Evolutionary conservation across 2,329 filamentous ascomycete species (phyloP), one percentile per base, ranked within the genome.

Genomic region (Phoma herbarum): DNA sequence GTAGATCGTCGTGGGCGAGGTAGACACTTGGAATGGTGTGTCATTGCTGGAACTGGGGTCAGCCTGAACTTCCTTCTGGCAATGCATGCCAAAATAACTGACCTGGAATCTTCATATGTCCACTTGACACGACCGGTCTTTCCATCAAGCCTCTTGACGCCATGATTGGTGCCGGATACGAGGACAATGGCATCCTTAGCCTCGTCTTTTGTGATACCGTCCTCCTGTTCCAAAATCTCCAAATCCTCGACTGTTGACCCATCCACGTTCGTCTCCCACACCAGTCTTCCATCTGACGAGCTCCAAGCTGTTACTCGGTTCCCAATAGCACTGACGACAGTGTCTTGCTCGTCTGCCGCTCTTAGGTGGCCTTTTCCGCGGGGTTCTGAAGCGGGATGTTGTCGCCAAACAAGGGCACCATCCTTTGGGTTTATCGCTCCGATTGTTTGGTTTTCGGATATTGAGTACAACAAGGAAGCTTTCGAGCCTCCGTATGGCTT

Each of bases 381-480:
- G 29, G 62, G 52, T 31, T 69, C 67, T 29, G 81, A 80, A n/a
- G 84, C 79, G 44, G 96, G 77, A 52, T 86, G 80, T 72, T 97
- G 94, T 53, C 95, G 86, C 95, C 95, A 99, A 2, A 97, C 85
- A 16, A 97, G 74, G 2, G 86, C 84, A 18, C 95, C 94, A 72
- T 90, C 93, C 73, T 88, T 90, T 1, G 95, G 95, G 69, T 97
- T 96, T 45, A 98, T 85, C 1, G 94, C 94, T 47, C 92, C 95
- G 18, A 99, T 79, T 2, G 97, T 86, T 35, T 88, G 87, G 47
- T 93, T 85, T 57, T 97, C 91, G 64, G 92, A 96, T 43, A 98
- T 81, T 0, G 95, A 96, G 77, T 97, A 99, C 51, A 99, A 84
- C 35, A 99, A 84, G 52, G 91, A 94, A 33, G 93, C 93, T 77